Evolutionary conservation across 2,329 filamentous ascomycete species (phyloP).

Genomic region (Diaporthe amygdali): DNA sequence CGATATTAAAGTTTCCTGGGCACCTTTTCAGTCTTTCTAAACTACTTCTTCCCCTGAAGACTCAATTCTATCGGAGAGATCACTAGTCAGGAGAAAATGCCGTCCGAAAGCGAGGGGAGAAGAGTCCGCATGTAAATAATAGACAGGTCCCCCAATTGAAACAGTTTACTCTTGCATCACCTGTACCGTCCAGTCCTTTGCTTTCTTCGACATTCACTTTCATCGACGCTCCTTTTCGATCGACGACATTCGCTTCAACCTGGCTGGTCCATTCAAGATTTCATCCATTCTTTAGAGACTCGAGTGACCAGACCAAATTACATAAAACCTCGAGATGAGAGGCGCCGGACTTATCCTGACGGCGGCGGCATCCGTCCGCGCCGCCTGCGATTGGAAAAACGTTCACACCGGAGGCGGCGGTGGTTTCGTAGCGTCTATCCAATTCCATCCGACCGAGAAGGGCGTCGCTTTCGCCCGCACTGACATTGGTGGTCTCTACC

Average conservation of each 20-base stretch:
- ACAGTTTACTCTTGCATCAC: not conserved
- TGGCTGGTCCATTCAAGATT: conserved; percentile 5
- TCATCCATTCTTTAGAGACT: not conserved
- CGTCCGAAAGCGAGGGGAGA: not conserved
- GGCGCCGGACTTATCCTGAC: conserved; percentile 20
- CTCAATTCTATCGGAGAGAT: not conserved
- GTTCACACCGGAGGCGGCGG: conserved; percentile 59
- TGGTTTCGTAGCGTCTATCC: conserved; percentile 60
- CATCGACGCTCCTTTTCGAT: not conserved
- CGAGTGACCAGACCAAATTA: not conserved
- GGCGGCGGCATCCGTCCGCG: conserved; percentile 29
- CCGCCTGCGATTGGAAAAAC: conserved; percentile 36
- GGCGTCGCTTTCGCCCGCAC: conserved; percentile 61
- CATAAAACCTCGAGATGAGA: not conserved
- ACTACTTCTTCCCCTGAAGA: not conserved
- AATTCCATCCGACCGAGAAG: conserved; percentile 58
- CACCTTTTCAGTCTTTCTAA: not conserved
- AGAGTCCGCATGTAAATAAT: not conserved
- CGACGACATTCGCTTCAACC: not conserved
- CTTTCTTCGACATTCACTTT: not conserved
- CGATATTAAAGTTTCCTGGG: not conserved
- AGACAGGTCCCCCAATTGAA: not conserved
- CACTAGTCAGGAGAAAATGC: not conserved
- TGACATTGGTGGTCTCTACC: conserved; percentile 63
- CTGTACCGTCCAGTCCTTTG: not conserved